Evolutionary conservation across 306 rosid genomes (phyloP).

Genomic region (Nissolia schottii): DNA sequence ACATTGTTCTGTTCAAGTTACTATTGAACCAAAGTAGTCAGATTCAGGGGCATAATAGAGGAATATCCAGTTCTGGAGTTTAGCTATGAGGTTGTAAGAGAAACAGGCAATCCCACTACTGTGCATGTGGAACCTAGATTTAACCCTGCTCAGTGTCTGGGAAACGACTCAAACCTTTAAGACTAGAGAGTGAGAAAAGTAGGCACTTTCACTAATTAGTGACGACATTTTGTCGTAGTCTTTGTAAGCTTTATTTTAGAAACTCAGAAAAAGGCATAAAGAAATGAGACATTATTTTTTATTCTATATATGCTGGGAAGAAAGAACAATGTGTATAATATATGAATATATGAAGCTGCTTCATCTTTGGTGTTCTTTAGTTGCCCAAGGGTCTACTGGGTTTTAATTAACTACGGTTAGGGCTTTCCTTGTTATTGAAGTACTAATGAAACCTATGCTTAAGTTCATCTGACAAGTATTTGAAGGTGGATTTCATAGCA

Average conservation of each 20-base stretch:
- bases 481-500: neutral
- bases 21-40: neutral
- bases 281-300: neutral
- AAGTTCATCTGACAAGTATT: neutral
- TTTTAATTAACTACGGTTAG: neutral
- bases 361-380: neutral
- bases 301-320: neutral
- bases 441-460: neutral
- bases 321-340: neutral
- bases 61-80: neutral
- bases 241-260: neutral
- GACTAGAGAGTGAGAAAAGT: neutral
- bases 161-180: neutral
- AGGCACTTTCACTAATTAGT: neutral
- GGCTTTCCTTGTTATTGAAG: neutral
- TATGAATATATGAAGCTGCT: neutral
- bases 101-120: neutral
- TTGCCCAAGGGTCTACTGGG: neutral
- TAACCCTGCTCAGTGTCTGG: neutral
- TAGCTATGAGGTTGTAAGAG: constrained; percentile 6
- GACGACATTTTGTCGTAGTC: neutral
- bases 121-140: neutral
- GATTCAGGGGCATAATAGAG: neutral
- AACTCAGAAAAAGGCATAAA: constrained; percentile 1
- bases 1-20: neutral